Conservation (phyloP, 2,329 filamentous ascomycete genomes). For the Xylariaceae sp. region DNA sequence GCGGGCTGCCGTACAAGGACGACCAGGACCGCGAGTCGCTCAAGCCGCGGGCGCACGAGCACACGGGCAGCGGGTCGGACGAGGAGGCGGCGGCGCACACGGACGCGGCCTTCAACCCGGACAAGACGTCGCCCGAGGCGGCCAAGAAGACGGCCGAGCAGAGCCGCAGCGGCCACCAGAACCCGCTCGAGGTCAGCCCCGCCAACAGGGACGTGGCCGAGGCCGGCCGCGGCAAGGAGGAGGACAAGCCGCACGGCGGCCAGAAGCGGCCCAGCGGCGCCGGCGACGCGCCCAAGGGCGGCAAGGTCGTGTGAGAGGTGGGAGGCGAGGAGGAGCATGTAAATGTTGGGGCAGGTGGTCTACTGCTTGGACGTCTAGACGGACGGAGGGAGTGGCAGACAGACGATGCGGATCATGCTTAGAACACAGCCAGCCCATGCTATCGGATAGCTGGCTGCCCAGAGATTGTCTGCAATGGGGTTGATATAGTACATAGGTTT, state of each 20-base stretch:
- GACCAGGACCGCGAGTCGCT: constrained; percentile 54
- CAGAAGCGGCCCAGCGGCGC: constrained; percentile 24
- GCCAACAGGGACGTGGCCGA: constrained; percentile 36
- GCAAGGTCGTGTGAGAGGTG: constrained; percentile 22
- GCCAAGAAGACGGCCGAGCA: constrained; percentile 39
- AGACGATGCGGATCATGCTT: neutral
- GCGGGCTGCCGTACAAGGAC: constrained; percentile 38
- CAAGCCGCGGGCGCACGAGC: constrained; percentile 58
- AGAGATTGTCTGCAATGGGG: too few relatives aligned
- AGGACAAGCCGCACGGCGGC: constrained; percentile 25
- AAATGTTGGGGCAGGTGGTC: too few relatives aligned
- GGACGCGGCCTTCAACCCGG: constrained; percentile 61
- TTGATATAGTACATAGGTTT: too few relatives aligned
- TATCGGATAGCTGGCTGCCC: too few relatives aligned
- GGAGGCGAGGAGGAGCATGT: too few relatives aligned
- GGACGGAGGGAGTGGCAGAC: constrained; percentile 9
- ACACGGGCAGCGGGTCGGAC: constrained; percentile 60
- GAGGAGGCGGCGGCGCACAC: constrained; percentile 45
- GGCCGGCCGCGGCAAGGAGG: constrained; percentile 12
- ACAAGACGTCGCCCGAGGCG: constrained; percentile 58
- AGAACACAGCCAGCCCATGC: constrained; percentile 1
- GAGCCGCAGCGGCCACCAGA: constrained; percentile 25
- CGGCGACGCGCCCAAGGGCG: constrained; percentile 21
- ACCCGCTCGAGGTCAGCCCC: constrained; percentile 34
- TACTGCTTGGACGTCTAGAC: too few relatives aligned